Conservation (phyloP, 1,139 yeast genomes). For the Martiniozyma asiatica region DNA sequence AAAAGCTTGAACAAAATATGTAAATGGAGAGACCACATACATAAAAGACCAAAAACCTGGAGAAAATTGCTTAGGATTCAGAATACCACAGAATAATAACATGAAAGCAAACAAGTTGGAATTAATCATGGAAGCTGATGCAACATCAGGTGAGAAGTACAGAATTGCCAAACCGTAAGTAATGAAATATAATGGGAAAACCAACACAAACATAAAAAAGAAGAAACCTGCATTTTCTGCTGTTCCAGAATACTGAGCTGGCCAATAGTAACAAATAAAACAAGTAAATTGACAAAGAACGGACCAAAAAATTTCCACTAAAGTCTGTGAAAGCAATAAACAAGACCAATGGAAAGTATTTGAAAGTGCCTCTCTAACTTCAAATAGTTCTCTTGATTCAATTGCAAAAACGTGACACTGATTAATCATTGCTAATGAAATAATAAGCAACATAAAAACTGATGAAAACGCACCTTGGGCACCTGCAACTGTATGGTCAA, state of each 20-base stretch:
- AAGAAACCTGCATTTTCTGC: conserved; percentile 33
- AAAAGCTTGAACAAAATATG: conserved; percentile 47
- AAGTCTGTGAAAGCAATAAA: conserved; percentile 27
- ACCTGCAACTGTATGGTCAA: too few relatives aligned
- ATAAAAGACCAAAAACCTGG: conserved; percentile 54
- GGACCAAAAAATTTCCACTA: conserved; percentile 27
- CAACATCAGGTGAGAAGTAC: too few relatives aligned
- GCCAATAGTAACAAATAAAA: conserved; percentile 30
- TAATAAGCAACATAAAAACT: conserved; percentile 42
- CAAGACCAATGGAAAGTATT: conserved; percentile 52
- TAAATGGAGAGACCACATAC: conserved; percentile 57
- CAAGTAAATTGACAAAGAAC: conserved; percentile 24
- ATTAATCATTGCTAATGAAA: conserved; percentile 43
- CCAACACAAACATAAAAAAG: conserved; percentile 29
- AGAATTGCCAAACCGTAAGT: too few relatives aligned
- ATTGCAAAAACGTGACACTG: conserved; percentile 39
- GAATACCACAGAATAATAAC: conserved; percentile 30
- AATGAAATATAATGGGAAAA: too few relatives aligned
- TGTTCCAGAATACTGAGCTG: conserved; percentile 27
- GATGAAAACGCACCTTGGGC: conserved; percentile 33
- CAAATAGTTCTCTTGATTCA: conserved; percentile 37
- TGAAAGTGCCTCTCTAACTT: conserved; percentile 23
- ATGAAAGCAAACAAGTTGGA: too few relatives aligned
- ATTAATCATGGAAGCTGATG: too few relatives aligned
- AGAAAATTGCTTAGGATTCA: conserved; percentile 33